Evolutionary conservation across 768 basidiomycete genomes (phyloP).

Genomic region (Agrocybe chaxingu): DNA sequence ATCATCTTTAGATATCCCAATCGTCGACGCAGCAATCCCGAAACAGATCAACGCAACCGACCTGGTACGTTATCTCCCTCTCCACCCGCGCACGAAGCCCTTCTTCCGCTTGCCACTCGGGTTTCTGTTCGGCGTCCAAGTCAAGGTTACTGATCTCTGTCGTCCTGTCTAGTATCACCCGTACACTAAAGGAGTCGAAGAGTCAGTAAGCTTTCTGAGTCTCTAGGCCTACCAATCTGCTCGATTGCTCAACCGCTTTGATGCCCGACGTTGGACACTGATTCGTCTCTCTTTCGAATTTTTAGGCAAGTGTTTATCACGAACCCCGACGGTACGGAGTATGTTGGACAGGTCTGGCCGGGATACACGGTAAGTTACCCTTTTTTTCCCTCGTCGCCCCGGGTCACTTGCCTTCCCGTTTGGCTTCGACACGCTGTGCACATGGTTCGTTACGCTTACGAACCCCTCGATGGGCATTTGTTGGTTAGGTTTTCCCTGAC

Average conservation of each 20-base stretch:
- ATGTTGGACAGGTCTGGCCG: constrained; percentile 77
- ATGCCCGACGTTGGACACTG: constrained; percentile 5
- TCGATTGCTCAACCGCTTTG: constrained; percentile 1
- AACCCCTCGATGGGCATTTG: neutral
- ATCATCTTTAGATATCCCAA: constrained; percentile 53
- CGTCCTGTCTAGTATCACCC: constrained; percentile 52
- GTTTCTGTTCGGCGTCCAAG: neutral
- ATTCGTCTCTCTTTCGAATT: constrained; percentile 3
- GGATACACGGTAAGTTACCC: constrained; percentile 55
- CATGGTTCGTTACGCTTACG: neutral
- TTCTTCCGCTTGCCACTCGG: neutral
- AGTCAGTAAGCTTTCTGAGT: constrained; percentile 30
- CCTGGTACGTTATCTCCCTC: constrained; percentile 40
- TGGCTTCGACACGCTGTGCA: neutral
- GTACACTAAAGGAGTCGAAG: constrained; percentile 58
- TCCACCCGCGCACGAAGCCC: neutral
- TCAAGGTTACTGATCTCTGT: neutral
- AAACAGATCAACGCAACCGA: constrained; percentile 59
- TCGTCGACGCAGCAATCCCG: constrained; percentile 63
- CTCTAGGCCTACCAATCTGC: constrained; percentile 1
- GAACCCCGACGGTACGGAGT: constrained; percentile 71
- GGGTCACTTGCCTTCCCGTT: neutral
- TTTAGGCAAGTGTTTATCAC: constrained; percentile 67
- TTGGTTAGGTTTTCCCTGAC: constrained; percentile 25
- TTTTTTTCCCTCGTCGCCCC: neutral